phyloP scores from a whole-genome alignment of 805 yeast genomes.

The Pichia kluyveri region DNA sequence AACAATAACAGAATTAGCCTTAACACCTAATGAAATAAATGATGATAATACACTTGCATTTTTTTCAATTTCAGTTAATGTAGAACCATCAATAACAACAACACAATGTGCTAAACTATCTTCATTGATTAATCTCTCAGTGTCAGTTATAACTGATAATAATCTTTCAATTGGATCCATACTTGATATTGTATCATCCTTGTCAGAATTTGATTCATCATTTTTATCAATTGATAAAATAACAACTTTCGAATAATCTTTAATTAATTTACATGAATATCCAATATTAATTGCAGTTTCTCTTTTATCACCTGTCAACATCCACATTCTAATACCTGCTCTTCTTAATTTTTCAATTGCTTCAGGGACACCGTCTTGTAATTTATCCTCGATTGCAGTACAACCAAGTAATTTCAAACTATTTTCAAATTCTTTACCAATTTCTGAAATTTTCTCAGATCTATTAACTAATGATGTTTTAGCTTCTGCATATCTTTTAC shows the following conservation, averaged over 20 bases:
- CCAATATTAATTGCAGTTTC: slow-evolving; percentile 98
- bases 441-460: slow-evolving; percentile 51
- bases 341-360: slow-evolving; percentile 84
- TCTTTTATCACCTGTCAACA: slow-evolving; percentile 96
- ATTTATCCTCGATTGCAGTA: slow-evolving; percentile 93
- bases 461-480: slow-evolving; percentile 68
- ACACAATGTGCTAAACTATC: slow-evolving; percentile 90
- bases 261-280: slow-evolving; percentile 84
- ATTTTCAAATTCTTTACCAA: slow-evolving; percentile 66
- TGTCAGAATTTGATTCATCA: slow-evolving; percentile 10
- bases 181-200: neutral
- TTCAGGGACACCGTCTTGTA: slow-evolving; percentile 95
- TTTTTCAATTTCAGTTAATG: slow-evolving; percentile 61
- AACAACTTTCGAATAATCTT: slow-evolving; percentile 86
- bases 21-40: slow-evolving; percentile 77
- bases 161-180: slow-evolving; percentile 37
- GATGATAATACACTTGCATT: slow-evolving; percentile 65
- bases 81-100: slow-evolving; percentile 89
- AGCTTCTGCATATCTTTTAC: slow-evolving; percentile 58
- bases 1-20: slow-evolving; percentile 84
- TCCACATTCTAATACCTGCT: slow-evolving; percentile 95
- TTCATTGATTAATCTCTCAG: slow-evolving; percentile 60
- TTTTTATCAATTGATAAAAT: slow-evolving; percentile 32
- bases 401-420: slow-evolving; percentile 75
- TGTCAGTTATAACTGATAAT: slow-evolving; percentile 60